Evolutionary conservation across 345 rosid species (phyloP).

Genomic region (Triadica sebifera): DNA sequence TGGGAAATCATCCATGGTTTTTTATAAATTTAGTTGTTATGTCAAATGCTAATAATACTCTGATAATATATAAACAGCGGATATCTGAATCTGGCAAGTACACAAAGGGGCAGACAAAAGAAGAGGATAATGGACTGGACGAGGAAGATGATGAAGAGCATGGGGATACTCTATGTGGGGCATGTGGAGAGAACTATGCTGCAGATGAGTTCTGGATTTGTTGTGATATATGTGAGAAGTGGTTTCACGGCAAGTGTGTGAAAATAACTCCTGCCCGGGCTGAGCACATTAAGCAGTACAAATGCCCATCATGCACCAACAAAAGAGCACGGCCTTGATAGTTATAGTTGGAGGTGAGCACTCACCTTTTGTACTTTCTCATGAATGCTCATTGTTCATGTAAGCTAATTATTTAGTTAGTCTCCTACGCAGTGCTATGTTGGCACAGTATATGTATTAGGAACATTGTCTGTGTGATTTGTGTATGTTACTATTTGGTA

Average conservation of each 20-base stretch:
- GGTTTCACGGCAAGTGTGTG: conserved; percentile 37
- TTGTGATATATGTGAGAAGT: conserved; percentile 30
- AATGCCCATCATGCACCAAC: conserved; percentile 32
- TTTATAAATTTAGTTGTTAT: conserved; percentile 5
- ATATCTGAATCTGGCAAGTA: conserved; percentile 47
- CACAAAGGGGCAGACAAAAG: conserved; percentile 32
- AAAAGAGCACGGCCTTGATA: conserved; percentile 26
- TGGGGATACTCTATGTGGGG: conserved; percentile 30
- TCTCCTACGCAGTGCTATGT: conserved; percentile 22
- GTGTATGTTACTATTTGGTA: conserved; percentile 16
- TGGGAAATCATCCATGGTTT: neutral
- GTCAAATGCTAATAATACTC: neutral
- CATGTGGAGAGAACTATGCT: conserved; percentile 30
- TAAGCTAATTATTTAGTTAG: conserved; percentile 23
- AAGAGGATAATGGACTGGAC: conserved; percentile 25
- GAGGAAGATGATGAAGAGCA: conserved; percentile 31
- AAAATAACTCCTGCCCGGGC: conserved; percentile 34
- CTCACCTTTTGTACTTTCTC: conserved; percentile 9
- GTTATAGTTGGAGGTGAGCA: neutral
- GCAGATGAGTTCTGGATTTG: conserved; percentile 35
- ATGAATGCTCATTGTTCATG: neutral
- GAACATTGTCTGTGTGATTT: neutral
- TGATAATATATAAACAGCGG: conserved; percentile 36
- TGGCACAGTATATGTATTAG: conserved; percentile 16
- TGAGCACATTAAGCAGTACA: conserved; percentile 33